Evolutionary conservation across 495 filamentous ascomycete genomes (phyloP).

Genomic region (Xylaria castorea): DNA sequence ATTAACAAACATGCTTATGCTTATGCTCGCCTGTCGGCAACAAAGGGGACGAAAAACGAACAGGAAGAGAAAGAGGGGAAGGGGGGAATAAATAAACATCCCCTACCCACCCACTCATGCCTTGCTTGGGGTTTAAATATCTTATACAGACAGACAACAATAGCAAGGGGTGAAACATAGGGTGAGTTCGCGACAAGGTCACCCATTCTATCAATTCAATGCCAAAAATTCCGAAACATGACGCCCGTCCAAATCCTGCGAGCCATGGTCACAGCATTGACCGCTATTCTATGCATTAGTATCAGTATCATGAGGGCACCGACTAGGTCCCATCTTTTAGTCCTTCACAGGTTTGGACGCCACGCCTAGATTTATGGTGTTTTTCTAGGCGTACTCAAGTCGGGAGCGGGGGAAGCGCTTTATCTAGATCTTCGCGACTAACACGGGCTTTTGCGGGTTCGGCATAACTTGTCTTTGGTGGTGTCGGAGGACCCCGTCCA

Average conservation of each 20-base stretch:
- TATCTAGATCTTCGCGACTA: conserved; percentile 57
- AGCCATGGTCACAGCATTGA: conserved; percentile 6
- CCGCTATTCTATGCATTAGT: conserved; percentile 24
- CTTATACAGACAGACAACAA: conserved; percentile 14
- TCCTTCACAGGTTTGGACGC: background rate
- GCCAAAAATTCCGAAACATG: conserved; percentile 16
- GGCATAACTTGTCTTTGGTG: conserved; percentile 50
- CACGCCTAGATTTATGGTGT: background rate
- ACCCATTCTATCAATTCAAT: conserved; percentile 20
- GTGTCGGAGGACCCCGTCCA: conserved; percentile 48
- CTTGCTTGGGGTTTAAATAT: conserved; percentile 1
- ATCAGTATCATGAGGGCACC: conserved; percentile 5
- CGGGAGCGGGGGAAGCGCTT: conserved; percentile 63
- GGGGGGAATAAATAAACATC: background rate
- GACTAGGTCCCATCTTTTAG: conserved; percentile 1
- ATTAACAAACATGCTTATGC: conserved; percentile 27
- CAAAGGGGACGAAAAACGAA: conserved; percentile 7
- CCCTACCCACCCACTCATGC: background rate
- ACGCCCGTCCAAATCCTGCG: conserved; percentile 9
- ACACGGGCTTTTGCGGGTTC: conserved; percentile 45
- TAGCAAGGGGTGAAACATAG: background rate
- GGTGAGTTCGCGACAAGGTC: background rate
- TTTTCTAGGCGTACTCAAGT: conserved; percentile 17
- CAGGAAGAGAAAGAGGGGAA: conserved; percentile 4
- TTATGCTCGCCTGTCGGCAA: conserved; percentile 17